phyloP scores from a whole-genome alignment of 495 filamentous ascomycete genomes.

The Hypoxylon trugodes region DNA sequence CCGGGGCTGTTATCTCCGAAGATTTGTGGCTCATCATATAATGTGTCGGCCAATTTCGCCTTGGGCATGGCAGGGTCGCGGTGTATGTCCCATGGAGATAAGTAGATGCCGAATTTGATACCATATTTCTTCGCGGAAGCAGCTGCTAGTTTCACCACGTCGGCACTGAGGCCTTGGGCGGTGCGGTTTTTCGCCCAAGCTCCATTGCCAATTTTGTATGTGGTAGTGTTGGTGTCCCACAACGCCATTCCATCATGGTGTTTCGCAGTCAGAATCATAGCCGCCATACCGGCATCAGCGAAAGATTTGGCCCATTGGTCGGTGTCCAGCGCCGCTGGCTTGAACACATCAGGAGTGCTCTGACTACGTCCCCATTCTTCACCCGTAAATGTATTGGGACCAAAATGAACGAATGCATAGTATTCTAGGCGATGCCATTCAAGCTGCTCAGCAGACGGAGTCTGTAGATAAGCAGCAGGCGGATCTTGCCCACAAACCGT shows the following conservation, averaged over 20 bases:
- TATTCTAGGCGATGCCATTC: conserved; percentile 41
- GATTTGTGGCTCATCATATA: conserved; percentile 45
- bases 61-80: conserved; percentile 42
- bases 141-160: conserved; percentile 38
- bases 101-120: conserved; percentile 41
- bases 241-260: conserved; percentile 44
- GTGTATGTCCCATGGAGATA: conserved; percentile 44
- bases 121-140: conserved; percentile 41
- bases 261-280: conserved; percentile 43
- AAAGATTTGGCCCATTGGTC: conserved; percentile 44
- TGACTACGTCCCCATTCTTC: conserved; percentile 43
- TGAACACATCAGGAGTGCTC: conserved; percentile 37
- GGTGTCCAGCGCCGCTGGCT: conserved; percentile 36
- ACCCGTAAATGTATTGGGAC: conserved; percentile 42
- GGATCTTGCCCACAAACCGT: conserved; percentile 17
- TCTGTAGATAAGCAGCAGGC: conserved; percentile 33
- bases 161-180: conserved; percentile 28
- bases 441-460: conserved; percentile 31
- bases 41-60: conserved; percentile 19
- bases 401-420: conserved; percentile 43
- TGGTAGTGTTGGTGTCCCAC: conserved; percentile 40
- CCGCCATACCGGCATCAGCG: conserved; percentile 39
- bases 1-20: conserved; percentile 54
- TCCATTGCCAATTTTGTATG: conserved; percentile 40
- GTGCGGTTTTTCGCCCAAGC: conserved; percentile 32